Evolutionary conservation across 164 flowering plant genomes (phyloP).

Genomic region (Santalum album): DNA sequence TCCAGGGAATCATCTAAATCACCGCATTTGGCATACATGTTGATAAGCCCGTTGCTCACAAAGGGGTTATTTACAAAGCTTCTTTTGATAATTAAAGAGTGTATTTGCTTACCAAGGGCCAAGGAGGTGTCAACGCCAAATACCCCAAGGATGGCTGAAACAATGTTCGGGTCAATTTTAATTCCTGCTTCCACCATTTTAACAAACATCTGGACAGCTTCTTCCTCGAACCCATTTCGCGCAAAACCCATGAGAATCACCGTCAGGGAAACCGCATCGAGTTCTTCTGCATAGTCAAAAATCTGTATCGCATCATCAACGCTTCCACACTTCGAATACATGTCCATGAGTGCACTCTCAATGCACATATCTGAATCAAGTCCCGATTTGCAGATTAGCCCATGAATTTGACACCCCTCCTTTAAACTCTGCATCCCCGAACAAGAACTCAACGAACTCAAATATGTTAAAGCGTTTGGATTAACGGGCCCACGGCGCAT

Average conservation of each 20-base stretch:
- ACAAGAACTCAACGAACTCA: conserved; percentile 57
- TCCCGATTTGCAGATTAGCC: conserved; percentile 52
- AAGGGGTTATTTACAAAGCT: conserved; percentile 37
- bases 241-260: conserved; percentile 79
- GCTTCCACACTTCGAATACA: conserved; percentile 74
- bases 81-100: conserved; percentile 58
- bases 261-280: conserved; percentile 72
- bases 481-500: conserved; percentile 40
- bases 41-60: conserved; percentile 76
- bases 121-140: conserved; percentile 56
- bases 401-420: conserved; percentile 77
- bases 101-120: conserved; percentile 69
- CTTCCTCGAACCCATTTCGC: conserved; percentile 78
- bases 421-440: conserved; percentile 50
- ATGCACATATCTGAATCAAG: conserved; percentile 45
- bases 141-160: conserved; percentile 77
- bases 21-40: conserved; percentile 89
- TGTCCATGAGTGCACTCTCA: conserved; percentile 85
- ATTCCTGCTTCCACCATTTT: conserved; percentile 41
- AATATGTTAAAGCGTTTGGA: conserved; percentile 62
- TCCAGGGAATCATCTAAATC: conserved; percentile 51
- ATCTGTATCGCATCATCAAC: conserved; percentile 57
- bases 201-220: conserved; percentile 55
- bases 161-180: conserved; percentile 53
- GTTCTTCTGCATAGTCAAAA: conserved; percentile 47